Percentiles rank a stretch among this genome's conserved stretches.
Conservation (phyloP, 108 stramenopile genomes). For the Licmophora abbreviata region DNA sequence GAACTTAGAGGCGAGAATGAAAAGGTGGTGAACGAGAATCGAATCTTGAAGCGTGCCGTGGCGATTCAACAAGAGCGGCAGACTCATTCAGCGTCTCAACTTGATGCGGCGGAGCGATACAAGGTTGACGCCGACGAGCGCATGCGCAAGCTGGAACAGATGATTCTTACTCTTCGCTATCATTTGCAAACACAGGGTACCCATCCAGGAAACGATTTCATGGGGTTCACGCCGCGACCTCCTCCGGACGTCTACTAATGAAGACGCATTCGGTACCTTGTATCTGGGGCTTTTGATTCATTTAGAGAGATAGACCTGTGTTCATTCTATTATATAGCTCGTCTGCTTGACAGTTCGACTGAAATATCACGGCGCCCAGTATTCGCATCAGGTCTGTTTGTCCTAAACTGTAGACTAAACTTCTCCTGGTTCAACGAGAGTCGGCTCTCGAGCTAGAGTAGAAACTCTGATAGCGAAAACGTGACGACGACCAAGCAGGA, state of each 20-base stretch:
- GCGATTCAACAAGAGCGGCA: conserved; percentile 80
- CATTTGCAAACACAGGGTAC: conserved; percentile 60
- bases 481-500: too few relatives aligned
- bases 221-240: conserved; percentile 48
- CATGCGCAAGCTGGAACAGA: conserved; percentile 72
- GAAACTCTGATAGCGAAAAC: too few relatives aligned
- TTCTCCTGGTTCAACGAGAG: too few relatives aligned
- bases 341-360: too few relatives aligned
- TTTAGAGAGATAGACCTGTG: too few relatives aligned
- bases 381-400: too few relatives aligned
- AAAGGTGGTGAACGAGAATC: conserved; percentile 62
- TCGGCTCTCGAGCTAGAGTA: too few relatives aligned
- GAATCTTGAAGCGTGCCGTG: conserved; percentile 64
- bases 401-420: too few relatives aligned
- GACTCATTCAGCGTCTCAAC: conserved; percentile 46
- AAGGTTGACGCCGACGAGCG: conserved; percentile 61
- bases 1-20: conserved; percentile 41
- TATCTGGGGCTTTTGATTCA: too few relatives aligned
- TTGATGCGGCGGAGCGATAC: conserved; percentile 54
- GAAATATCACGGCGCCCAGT: too few relatives aligned
- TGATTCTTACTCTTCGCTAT: conserved; percentile 65
- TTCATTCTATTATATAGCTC: too few relatives aligned
- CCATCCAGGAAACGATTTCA: conserved; percentile 60
- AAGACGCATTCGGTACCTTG: neutral
- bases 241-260: conserved; percentile 64